Evolutionary conservation across 2,329 filamentous ascomycete species (phyloP), one percentile per base, ranked within the genome.

Genomic region (Stagonosporopsis chrysanthemi): DNA sequence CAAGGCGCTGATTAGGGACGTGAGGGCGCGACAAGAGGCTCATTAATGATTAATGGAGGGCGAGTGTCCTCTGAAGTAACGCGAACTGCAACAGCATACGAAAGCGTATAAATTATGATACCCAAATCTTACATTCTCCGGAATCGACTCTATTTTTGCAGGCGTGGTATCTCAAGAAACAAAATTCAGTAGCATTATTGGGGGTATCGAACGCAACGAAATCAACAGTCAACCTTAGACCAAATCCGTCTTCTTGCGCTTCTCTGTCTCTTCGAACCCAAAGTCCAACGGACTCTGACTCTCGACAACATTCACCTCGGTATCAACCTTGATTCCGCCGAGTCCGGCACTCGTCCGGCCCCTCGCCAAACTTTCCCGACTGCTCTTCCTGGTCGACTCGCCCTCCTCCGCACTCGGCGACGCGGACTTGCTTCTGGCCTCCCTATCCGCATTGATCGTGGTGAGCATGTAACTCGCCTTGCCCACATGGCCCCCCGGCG

Each of bases 1-100:
- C 26, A 98, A 98, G 79, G 92, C 92, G 3, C 80, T 98, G 66
- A 90, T 97, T 60, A 85, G 92, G 60, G 94, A 98, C 75, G 88
- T 96, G 12, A 84, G 93, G 65, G 90, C 90, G 4, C 85, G 90
- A 29, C 52, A 55, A 15, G 52, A 49, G 12, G 29, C 52, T 12
- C 38, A 49, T 39, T 55, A 44, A 17, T 14, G 24, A 26, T 26
- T 26, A 26, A 8, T 26, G 19, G 40, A 40, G 12, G 9, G 9
- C 26, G 9, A 6, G 9, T 31, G 29, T 31, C 12, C 11, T 31
- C 29, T 31, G 12, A 12, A 7, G 11, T 4, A 14, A 31, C 29
- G 29, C 29, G 4, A 11, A 9, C 29, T 31, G 31, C 8, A 41
- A 15, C 3, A 15, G 12, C 22, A 22, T 24, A 41, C 22, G 19